phyloP scores from a whole-genome alignment of 2,329 filamentous ascomycete species.

The Alternaria conjuncta region DNA sequence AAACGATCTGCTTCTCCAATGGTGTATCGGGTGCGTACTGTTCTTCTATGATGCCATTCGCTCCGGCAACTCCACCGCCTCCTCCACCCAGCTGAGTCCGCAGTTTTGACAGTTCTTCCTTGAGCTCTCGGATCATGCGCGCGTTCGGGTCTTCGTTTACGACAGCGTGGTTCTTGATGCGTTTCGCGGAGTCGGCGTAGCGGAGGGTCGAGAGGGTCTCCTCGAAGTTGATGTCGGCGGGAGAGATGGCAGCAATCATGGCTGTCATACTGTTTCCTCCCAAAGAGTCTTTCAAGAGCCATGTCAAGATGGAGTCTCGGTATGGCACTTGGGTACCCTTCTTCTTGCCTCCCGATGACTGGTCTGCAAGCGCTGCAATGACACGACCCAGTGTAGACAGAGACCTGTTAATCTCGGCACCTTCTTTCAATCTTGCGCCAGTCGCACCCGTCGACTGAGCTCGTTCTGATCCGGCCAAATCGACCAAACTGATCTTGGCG shows the following conservation, averaged over 20 bases:
- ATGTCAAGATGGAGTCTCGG: conserved; percentile 94
- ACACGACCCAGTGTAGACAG: conserved; percentile 96
- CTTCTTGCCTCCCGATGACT: conserved; percentile 79
- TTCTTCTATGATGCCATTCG: conserved; percentile 64
- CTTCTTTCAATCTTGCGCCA: conserved; percentile 92
- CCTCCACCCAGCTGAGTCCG: conserved; percentile 75
- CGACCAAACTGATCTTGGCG: conserved; percentile 95
- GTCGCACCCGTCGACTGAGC: conserved; percentile 97
- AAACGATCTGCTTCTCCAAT: conserved; percentile 93
- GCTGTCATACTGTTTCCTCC: conserved; percentile 99
- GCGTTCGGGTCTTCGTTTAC: conserved; percentile 99
- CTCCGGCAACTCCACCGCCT: conserved; percentile 41
- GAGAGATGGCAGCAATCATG: conserved; percentile 99
- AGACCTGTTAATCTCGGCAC: conserved; percentile 97
- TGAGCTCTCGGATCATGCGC: conserved; percentile 96
- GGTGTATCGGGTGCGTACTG: conserved; percentile 93
- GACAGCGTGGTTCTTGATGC: conserved; percentile 99
- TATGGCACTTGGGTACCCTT: conserved; percentile 81
- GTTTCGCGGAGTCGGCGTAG: conserved; percentile 96
- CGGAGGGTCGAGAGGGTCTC: conserved; percentile 94
- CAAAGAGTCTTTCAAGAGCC: conserved; percentile 94
- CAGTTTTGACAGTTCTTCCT: conserved; percentile 87
- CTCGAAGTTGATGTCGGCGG: conserved; percentile 98
- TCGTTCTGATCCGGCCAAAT: conserved; percentile 96
- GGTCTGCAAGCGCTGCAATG: conserved; percentile 91